Conservation (phyloP, 129 eudicot species). For the Escallonia herrerae region DNA sequence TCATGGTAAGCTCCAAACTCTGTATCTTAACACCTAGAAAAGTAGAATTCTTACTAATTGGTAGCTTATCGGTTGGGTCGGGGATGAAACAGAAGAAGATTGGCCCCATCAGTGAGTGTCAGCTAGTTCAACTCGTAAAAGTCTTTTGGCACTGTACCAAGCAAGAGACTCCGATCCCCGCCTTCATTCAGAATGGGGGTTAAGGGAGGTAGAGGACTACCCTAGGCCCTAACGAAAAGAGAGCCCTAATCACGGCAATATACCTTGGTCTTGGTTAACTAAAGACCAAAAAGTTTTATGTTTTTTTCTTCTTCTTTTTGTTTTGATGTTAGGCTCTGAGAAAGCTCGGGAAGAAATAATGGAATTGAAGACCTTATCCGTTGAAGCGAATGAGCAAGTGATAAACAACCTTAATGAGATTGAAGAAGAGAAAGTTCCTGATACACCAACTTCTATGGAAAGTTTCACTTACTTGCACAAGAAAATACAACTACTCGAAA, state of each 20-base stretch:
- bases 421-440: slow-evolving; percentile 77
- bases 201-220: no score
- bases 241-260: no score
- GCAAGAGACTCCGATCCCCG: no score
- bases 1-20: slow-evolving; percentile 35
- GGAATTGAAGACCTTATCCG: slow-evolving; percentile 20
- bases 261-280: no score
- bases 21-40: neutral
- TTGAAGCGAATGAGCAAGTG: slow-evolving; percentile 20
- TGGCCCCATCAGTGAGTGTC: no score
- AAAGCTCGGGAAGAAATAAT: slow-evolving; percentile 22
- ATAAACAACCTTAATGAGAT: slow-evolving; percentile 22
- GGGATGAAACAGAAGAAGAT: no score
- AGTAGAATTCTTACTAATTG: neutral
- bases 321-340: slow-evolving; percentile 19
- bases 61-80: no score
- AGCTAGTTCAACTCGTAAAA: no score
- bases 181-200: no score
- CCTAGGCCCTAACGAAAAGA: neutral
- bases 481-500: slow-evolving; percentile 44
- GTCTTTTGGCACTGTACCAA: no score
- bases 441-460: slow-evolving; percentile 64
- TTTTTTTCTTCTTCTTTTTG: neutral
- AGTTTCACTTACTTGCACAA: slow-evolving; percentile 37
- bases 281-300: neutral